Conservation (phyloP, 305 asterid genomes). For the Nicotiana rustica region DNA sequence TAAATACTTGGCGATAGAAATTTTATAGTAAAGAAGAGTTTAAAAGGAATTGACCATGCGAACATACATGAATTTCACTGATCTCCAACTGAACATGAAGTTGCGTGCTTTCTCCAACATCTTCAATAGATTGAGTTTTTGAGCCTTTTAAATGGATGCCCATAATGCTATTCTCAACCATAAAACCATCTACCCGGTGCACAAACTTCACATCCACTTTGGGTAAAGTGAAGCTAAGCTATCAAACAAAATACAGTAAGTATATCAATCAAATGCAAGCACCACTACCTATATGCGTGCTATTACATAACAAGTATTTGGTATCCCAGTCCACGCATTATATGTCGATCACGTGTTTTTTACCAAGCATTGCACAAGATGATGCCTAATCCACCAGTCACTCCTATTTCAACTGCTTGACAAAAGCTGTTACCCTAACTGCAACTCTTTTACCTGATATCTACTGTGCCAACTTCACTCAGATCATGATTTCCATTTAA, state of each 20-base stretch:
- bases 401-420: slow-evolving; percentile 26
- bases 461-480: neutral
- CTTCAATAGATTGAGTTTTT: slow-evolving; percentile 76
- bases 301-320: neutral
- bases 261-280: slow-evolving; percentile 36
- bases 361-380: slow-evolving; percentile 26
- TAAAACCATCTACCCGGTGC: slow-evolving; percentile 70
- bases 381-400: slow-evolving; percentile 29
- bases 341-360: neutral
- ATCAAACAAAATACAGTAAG: slow-evolving; percentile 41
- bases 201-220: slow-evolving; percentile 73
- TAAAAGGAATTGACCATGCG: slow-evolving; percentile 36
- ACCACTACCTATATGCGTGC: slow-evolving; percentile 27
- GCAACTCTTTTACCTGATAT: slow-evolving; percentile 4
- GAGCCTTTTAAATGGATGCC: slow-evolving; percentile 80
- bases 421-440: neutral
- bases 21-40: slow-evolving; percentile 17
- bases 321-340: neutral
- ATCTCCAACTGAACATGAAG: slow-evolving; percentile 87
- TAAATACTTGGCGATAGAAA: slow-evolving; percentile 33
- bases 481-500: slow-evolving; percentile 27
- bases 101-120: slow-evolving; percentile 70
- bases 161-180: slow-evolving; percentile 76
- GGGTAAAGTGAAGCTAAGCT: slow-evolving; percentile 91
- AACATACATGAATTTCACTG: slow-evolving; percentile 91